These are phyloP conservation scores for Aspergillus brasiliensis DNA, from an alignment of 2,329 filamentous ascomycete genomes.

Conservation along the genomic window DNA sequence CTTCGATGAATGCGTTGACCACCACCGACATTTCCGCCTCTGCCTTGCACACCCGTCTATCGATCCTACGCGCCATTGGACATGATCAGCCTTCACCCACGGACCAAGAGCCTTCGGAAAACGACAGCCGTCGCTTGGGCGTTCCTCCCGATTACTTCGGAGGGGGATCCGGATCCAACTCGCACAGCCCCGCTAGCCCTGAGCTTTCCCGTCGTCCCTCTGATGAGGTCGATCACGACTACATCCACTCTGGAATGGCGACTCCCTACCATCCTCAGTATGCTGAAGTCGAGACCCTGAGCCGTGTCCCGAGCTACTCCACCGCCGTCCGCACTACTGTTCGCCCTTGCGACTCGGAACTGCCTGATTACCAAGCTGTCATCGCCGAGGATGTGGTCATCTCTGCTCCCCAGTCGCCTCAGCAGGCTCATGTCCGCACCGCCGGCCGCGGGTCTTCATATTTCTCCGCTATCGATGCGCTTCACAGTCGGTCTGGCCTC, in stretches of 20 bases:
- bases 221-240: conserved; percentile 51
- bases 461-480: conserved; percentile 29
- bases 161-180: conserved; percentile 34
- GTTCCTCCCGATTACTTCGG: conserved; percentile 37
- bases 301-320: conserved; percentile 74
- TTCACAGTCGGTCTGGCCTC: conserved; percentile 26
- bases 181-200: conserved; percentile 35
- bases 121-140: conserved; percentile 25
- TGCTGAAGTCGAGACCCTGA: conserved; percentile 65
- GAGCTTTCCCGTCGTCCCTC: conserved; percentile 50
- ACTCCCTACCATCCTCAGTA: conserved; percentile 48
- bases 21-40: conserved; percentile 60
- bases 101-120: conserved; percentile 27
- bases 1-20: conserved; percentile 56
- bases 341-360: conserved; percentile 52
- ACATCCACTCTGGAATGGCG: conserved; percentile 41
- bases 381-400: conserved; percentile 31
- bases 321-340: conserved; percentile 71
- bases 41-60: conserved; percentile 70
- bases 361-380: conserved; percentile 70
- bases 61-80: conserved; percentile 50
- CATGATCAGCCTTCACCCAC: conserved; percentile 24
- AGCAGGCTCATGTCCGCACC: conserved; percentile 42
- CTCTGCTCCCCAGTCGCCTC: conserved; percentile 38
- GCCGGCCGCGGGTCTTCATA: conserved; percentile 37